Conservation (phyloP, 805 yeast genomes). For the Middelhovenomyces tepae region DNA sequence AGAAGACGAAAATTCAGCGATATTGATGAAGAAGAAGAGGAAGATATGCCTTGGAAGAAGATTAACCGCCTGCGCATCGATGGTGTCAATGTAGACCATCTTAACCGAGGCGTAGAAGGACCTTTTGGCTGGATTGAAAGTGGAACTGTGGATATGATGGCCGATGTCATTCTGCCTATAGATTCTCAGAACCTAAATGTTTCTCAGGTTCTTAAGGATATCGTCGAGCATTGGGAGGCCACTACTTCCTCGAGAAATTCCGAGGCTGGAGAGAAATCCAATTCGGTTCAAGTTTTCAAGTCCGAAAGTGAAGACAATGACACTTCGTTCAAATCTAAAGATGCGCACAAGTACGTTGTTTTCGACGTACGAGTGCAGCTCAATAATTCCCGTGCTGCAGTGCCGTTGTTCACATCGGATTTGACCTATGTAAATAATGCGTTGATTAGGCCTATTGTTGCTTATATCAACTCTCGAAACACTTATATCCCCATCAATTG, state of each 20-base stretch:
- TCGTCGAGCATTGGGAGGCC: conserved; percentile 34
- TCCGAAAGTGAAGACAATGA: too few species aligned
- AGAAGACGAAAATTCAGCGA: conserved; percentile 25
- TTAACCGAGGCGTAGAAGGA: conserved; percentile 78
- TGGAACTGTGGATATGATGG: conserved; percentile 89
- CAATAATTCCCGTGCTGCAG: conserved; percentile 78
- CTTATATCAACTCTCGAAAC: conserved; percentile 82
- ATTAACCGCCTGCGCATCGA: conserved; percentile 79
- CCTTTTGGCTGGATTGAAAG: conserved; percentile 96
- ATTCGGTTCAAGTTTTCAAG: not conserved
- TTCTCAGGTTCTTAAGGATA: conserved; percentile 28
- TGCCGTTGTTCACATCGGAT: conserved; percentile 82
- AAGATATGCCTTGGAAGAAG: conserved; percentile 41
- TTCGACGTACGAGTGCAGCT: conserved; percentile 73
- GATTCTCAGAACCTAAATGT: conserved; percentile 44
- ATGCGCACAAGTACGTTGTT: conserved; percentile 50
- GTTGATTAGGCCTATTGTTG: conserved; percentile 87
- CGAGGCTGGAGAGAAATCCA: not conserved
- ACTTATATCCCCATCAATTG: conserved; percentile 85
- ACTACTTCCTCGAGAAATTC: conserved; percentile 16
- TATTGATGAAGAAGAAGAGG: conserved; percentile 31
- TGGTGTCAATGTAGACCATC: conserved; percentile 75
- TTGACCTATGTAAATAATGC: conserved; percentile 89
- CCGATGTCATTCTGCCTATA: conserved; percentile 78
- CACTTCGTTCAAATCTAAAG: conserved; percentile 10